Percentiles rank a stretch among this genome's conserved stretches.
These are phyloP conservation scores for Capsella bursapastoris DNA, from an alignment of 345 rosid species.

Conservation along the genomic window DNA sequence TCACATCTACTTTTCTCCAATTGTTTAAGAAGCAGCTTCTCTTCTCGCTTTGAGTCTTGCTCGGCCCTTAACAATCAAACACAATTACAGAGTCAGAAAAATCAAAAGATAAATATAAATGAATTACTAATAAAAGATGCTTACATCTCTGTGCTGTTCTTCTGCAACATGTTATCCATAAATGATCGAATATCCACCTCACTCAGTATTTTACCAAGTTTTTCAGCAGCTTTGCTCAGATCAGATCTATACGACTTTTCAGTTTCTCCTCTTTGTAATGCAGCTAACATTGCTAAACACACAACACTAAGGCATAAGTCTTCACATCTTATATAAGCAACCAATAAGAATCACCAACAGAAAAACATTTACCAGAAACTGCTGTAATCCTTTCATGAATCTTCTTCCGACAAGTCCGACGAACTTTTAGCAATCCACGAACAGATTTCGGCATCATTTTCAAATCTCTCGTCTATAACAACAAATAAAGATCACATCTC, in stretches of 20 bases:
- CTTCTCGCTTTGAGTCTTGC: constrained; percentile 65
- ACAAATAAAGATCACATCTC: constrained; percentile 9
- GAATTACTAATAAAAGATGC: constrained; percentile 35
- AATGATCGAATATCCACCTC: constrained; percentile 69
- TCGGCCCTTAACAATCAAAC: constrained; percentile 51
- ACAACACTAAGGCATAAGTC: constrained; percentile 32
- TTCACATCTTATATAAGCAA: constrained; percentile 2
- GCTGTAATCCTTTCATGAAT: constrained; percentile 82
- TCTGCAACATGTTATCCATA: constrained; percentile 57
- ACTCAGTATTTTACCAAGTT: constrained; percentile 60
- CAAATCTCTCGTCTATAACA: constrained; percentile 71
- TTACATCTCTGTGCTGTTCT: constrained; percentile 63
- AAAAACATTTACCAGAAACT: constrained; percentile 57
- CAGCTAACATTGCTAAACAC: constrained; percentile 66
- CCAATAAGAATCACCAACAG: not conserved
- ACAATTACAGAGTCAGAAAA: not conserved
- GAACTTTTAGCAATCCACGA: constrained; percentile 62
- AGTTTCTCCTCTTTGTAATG: constrained; percentile 51
- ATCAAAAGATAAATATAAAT: not conserved
- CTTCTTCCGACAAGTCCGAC: constrained; percentile 78
- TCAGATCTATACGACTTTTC: constrained; percentile 45
- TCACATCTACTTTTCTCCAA: constrained; percentile 70
- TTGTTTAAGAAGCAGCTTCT: constrained; percentile 65
- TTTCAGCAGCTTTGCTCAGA: constrained; percentile 57
- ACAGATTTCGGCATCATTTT: constrained; percentile 66